A percentile compares a stretch with the other conserved stretches of the same genome.
These are phyloP conservation scores for Chlamydomonas sphaeroides DNA, from an alignment of 139 green algal species.

Conservation along the genomic window DNA sequence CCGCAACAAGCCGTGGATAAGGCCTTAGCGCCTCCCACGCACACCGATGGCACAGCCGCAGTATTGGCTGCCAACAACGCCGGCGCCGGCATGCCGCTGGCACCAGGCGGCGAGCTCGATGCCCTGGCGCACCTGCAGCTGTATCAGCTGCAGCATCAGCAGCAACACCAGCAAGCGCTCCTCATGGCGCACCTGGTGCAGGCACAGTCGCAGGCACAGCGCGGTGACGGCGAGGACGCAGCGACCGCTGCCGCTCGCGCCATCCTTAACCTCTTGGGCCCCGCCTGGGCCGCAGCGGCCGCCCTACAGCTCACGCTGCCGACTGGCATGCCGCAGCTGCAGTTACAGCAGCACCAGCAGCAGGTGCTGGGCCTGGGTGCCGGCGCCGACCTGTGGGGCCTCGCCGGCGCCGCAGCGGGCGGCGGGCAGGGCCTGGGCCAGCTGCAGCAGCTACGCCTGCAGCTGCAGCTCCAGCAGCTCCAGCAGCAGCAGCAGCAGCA, in stretches of 20 bases:
- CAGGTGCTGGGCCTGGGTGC: background rate
- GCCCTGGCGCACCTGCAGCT: background rate
- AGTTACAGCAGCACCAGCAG: background rate
- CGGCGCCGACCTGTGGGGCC: background rate
- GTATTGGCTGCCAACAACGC: too few species aligned
- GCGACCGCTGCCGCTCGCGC: conserved; percentile 13
- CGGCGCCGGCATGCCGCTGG: too few species aligned
- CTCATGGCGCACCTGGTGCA: conserved; percentile 20
- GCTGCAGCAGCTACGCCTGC: too few species aligned
- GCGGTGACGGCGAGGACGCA: background rate
- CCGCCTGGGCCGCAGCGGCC: background rate
- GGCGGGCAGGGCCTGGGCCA: too few species aligned
- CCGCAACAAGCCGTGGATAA: too few species aligned
- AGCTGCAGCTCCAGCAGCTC: background rate
- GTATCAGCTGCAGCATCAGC: conserved; percentile 12
- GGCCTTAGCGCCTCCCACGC: too few species aligned
- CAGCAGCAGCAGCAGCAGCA: background rate
- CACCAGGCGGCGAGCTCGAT: too few species aligned
- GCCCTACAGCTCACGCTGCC: conserved; percentile 22
- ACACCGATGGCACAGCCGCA: too few species aligned
- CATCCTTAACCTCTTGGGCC: conserved; percentile 7
- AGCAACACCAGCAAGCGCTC: conserved; percentile 20
- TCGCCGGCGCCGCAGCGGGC: too few species aligned
- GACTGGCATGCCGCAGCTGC: background rate
- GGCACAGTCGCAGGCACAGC: conserved; percentile 7